phyloP scores from a whole-genome alignment of 2,329 filamentous ascomycete species.

The Hymenoscyphus linearis region DNA sequence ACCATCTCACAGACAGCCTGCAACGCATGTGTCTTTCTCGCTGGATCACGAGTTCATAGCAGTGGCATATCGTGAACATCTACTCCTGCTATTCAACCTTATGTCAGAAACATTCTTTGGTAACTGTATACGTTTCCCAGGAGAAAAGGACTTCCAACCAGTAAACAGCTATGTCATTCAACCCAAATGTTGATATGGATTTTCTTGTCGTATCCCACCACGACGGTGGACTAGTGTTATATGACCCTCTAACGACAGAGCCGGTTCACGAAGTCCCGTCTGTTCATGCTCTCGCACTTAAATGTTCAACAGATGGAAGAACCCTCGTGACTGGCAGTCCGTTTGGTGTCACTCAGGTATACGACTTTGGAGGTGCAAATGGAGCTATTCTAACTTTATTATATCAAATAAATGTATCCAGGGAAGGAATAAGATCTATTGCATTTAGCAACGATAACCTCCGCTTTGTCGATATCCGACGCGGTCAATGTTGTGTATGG shows the following conservation, averaged over 20 bases:
- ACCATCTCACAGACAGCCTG: background rate
- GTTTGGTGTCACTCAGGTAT: slow-evolving; percentile 24
- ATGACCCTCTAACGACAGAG: slow-evolving; percentile 2
- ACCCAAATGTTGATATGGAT: slow-evolving; percentile 9
- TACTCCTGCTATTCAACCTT: slow-evolving; percentile 17
- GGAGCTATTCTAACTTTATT: slow-evolving; percentile 13
- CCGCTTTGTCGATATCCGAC: slow-evolving; percentile 32
- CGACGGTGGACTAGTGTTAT: slow-evolving; percentile 10
- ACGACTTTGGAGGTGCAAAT: slow-evolving; percentile 20
- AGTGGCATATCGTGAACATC: slow-evolving; percentile 8
- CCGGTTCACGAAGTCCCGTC: background rate
- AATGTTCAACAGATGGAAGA: slow-evolving; percentile 16
- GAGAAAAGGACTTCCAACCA: slow-evolving; percentile 10
- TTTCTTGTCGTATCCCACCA: slow-evolving; percentile 4
- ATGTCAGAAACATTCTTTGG: slow-evolving; percentile 19
- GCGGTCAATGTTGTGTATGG: slow-evolving; percentile 34
- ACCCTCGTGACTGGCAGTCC: slow-evolving; percentile 22
- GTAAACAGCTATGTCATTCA: slow-evolving; percentile 21
- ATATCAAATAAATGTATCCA: slow-evolving; percentile 31
- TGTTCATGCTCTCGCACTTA: slow-evolving; percentile 11
- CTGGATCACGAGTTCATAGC: slow-evolving; percentile 5
- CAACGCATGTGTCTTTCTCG: slow-evolving; percentile 11
- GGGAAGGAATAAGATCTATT: slow-evolving; percentile 28
- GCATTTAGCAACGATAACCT: slow-evolving; percentile 31
- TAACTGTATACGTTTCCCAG: slow-evolving; percentile 16